Conservation (phyloP, 2,329 filamentous ascomycete species). For the Nigrospora sphaerica region DNA sequence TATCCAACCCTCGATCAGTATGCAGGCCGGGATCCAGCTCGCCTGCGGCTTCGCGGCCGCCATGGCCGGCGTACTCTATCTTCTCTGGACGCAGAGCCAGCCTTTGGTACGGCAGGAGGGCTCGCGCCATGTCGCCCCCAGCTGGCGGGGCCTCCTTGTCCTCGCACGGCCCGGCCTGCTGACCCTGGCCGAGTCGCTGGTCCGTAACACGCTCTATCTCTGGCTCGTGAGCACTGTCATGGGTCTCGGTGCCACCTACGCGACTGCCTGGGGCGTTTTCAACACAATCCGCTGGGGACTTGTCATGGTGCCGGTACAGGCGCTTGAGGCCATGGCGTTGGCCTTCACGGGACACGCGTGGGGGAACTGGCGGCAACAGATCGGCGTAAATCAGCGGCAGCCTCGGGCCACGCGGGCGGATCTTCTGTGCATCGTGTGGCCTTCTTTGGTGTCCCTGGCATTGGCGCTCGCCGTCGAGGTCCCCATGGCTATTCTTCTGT, state of each 20-base stretch:
- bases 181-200: no score
- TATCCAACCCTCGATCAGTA: constrained; percentile 50
- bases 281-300: constrained; percentile 69
- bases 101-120: no score
- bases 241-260: no score
- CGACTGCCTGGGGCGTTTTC: no score
- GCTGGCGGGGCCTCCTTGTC: constrained; percentile 34
- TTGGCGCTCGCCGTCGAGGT: no score
- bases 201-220: no score
- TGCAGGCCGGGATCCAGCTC: constrained; percentile 57
- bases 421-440: constrained; percentile 31
- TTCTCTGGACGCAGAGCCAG: constrained; percentile 38
- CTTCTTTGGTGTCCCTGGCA: constrained; percentile 43
- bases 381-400: no score
- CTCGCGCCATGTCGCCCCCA: constrained; percentile 22
- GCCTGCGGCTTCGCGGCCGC: constrained; percentile 52
- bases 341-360: no score
- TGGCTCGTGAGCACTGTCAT: no score
- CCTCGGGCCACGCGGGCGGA: constrained; percentile 9
- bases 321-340: constrained; percentile 60
- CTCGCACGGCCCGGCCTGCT: constrained; percentile 53
- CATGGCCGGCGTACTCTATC: constrained; percentile 51
- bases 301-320: constrained; percentile 65
- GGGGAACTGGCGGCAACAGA: no score
- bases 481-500: constrained; percentile 55